Evolutionary conservation across 2,329 filamentous ascomycete genomes (phyloP), one percentile per base, ranked within the genome.

Genomic region (Talaromyces amestolkiae): DNA sequence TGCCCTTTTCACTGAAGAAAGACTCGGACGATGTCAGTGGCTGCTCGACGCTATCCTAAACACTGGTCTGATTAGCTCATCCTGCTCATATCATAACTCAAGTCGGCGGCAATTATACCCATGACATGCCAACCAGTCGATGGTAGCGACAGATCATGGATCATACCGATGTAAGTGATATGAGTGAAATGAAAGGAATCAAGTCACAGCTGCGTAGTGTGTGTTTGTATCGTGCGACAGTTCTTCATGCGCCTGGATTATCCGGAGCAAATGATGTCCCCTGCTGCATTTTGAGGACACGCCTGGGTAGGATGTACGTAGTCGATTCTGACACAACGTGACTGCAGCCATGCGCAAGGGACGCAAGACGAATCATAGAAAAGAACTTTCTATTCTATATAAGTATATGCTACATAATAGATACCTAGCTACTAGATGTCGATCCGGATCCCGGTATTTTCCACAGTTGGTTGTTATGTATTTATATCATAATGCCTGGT

Each of bases 401-500:
- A 7, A 31, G 27, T 31, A 7, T 31, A 31, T 31, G 27, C 27
- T 31, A 6, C 27, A 31, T 31, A 6, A 31, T 31, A 31, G 5
- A 31, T 31, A 31, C 27, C 4, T 31, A 31, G 27, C 3, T 7
- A 31, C 27, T 31, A 31, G 7, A 53, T 17, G 53, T 56, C 53
- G 53, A 56, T 56, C 49, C 53, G 53, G 53, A 56, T 6, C 33
- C 33, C 53, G 33, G 53, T 31, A 33, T 9, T 56, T 56, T 54
- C n/a, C 31, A 37, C 11, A 39, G 4, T 13, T 56, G 53, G 53
- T 37, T 56, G 11, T 56, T 56, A 56, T 37, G 53, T 56, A 56
- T 56, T 56, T 15, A 56, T 56, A 56, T 56, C 53, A 56, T 56
- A 56, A 56, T 56, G 39, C 11, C 33, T 33, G 51, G 53, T 56